Percentiles rank a stretch among this genome's conserved stretches.
phyloP scores from a whole-genome alignment of 805 yeast genomes.

The Cyberlindnera nakhonratchasimensis region DNA sequence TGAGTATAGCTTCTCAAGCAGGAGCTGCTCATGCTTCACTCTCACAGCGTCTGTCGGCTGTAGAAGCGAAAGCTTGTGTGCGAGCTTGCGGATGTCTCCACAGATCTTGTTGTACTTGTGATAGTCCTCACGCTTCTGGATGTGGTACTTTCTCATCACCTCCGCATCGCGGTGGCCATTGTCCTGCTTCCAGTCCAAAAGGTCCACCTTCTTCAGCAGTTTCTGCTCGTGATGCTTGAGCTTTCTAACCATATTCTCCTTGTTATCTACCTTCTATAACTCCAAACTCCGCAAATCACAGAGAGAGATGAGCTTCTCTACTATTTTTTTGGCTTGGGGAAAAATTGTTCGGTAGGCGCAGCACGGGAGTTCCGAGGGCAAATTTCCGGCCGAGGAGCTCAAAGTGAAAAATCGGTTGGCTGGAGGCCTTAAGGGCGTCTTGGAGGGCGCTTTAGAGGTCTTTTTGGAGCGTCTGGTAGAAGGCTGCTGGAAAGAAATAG shows the following conservation, averaged over 20 bases:
- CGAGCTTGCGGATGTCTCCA: constrained; percentile 85
- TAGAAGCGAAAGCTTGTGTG: constrained; percentile 78
- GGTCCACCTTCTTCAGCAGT: constrained; percentile 90
- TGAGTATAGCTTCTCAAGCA: constrained; percentile 79
- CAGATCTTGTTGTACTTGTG: constrained; percentile 90
- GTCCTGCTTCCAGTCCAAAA: constrained; percentile 97
- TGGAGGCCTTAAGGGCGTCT: too few relatives aligned
- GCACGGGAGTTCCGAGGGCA: too few relatives aligned
- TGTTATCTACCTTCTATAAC: neutral
- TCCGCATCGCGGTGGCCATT: constrained; percentile 93
- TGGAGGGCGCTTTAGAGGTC: neutral
- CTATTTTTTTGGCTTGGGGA: too few relatives aligned
- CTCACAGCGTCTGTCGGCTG: constrained; percentile 87
- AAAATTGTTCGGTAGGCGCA: too few relatives aligned
- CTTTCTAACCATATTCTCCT: constrained; percentile 64
- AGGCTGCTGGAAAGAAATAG: neutral
- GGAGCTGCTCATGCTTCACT: constrained; percentile 79
- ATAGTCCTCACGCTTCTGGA: constrained; percentile 93
- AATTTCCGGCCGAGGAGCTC: too few relatives aligned
- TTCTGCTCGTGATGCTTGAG: constrained; percentile 95
- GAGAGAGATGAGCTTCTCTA: constrained; percentile 3
- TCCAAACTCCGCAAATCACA: too few relatives aligned
- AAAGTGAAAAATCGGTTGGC: constrained; percentile 1
- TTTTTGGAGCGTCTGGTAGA: too few relatives aligned
- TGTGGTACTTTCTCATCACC: constrained; percentile 91